phyloP scores from a whole-genome alignment of 164 flowering plant species.

The Litsea cubeba region DNA sequence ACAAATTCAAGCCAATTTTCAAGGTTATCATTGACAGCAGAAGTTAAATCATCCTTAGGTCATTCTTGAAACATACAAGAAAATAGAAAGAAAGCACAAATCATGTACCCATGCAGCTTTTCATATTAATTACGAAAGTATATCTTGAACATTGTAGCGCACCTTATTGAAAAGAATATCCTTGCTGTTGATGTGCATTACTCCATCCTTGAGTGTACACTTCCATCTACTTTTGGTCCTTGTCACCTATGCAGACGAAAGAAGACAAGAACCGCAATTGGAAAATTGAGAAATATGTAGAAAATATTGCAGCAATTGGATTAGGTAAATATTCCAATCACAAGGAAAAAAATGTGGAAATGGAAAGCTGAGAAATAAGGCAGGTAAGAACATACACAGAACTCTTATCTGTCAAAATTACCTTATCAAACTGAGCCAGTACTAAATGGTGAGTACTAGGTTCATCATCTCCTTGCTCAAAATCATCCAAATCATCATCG shows the following conservation, averaged over 20 bases:
- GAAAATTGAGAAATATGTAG: neutral
- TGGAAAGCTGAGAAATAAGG: neutral
- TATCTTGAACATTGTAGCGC: neutral
- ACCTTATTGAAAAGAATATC: constrained; percentile 96
- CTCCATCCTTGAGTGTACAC: constrained; percentile 91
- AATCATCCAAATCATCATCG: constrained; percentile 84
- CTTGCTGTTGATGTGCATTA: constrained; percentile 82
- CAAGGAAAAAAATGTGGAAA: neutral
- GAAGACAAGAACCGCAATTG: neutral
- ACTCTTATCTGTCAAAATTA: constrained; percentile 9
- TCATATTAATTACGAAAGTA: neutral
- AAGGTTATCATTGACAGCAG: neutral
- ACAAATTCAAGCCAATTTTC: neutral
- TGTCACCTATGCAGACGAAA: constrained; percentile 48
- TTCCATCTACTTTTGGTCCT: constrained; percentile 98
- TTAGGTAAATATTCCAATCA: no score
- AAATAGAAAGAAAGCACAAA: neutral
- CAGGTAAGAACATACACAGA: neutral
- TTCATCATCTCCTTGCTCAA: constrained; percentile 70
- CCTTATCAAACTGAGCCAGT: constrained; percentile 98
- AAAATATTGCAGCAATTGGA: neutral
- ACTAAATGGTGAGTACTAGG: constrained; percentile 78
- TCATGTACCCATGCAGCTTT: neutral
- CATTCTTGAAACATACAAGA: no score
- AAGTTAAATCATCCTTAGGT: no score